phyloP scores from a whole-genome alignment of 2,329 filamentous ascomycete genomes.

The Pseudomassariella vexata region DNA sequence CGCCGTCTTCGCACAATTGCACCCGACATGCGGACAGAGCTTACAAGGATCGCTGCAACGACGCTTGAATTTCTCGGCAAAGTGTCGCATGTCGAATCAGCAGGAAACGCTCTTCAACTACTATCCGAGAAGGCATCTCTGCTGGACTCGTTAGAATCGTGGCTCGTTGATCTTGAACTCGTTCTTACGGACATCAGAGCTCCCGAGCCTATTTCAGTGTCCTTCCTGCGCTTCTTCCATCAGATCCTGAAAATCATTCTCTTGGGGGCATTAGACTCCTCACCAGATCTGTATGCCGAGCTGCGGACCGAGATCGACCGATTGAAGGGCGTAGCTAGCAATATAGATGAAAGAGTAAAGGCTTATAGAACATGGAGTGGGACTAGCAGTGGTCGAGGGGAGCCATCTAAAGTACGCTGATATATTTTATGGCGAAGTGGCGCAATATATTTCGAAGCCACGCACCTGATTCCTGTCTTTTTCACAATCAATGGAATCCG shows the following conservation, averaged over 20 bases:
- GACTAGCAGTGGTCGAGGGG: constrained; percentile 1
- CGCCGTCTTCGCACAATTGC: constrained; percentile 23
- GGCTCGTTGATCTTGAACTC: constrained; percentile 24
- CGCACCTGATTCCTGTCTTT: not conserved
- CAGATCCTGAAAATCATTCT: constrained; percentile 27
- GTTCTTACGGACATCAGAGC: constrained; percentile 11
- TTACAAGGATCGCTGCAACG: constrained; percentile 24
- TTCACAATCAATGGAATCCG: not conserved
- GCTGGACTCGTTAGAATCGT: constrained; percentile 24
- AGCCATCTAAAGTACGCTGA: not conserved
- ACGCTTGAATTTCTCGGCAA: constrained; percentile 26
- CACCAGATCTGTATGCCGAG: constrained; percentile 17
- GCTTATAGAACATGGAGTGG: constrained; percentile 17
- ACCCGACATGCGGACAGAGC: constrained; percentile 29
- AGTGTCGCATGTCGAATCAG: constrained; percentile 18
- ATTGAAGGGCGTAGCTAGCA: constrained; percentile 23
- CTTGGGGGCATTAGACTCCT: constrained; percentile 24
- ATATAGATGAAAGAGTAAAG: constrained; percentile 24
- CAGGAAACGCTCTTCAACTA: constrained; percentile 16
- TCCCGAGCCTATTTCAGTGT: constrained; percentile 22
- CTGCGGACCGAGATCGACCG: constrained; percentile 24
- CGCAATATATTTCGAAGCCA: not conserved
- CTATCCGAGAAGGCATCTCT: constrained; percentile 23
- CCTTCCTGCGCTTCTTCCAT: constrained; percentile 29
- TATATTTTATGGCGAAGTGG: not conserved